Evolutionary conservation across 176 grass and related monocot genomes (phyloP).

Genomic region (Lolium multiflorum): DNA sequence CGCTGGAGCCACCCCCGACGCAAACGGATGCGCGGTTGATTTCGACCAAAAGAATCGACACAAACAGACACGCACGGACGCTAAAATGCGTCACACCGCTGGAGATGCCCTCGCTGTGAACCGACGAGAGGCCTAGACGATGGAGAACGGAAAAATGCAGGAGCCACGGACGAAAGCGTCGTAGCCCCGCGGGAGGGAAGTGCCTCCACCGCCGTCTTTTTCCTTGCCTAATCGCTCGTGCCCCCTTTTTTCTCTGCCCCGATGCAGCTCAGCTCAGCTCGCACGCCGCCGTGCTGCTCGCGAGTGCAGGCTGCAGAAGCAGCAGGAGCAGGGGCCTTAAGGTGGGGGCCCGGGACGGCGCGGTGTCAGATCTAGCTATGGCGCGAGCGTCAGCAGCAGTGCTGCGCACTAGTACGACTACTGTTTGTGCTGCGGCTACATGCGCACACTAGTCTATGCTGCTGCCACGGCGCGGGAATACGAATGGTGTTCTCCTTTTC

Average conservation of each 20-base stretch:
- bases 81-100: no score
- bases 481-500: background rate
- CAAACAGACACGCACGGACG: no score
- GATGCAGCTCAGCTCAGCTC: background rate
- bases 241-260: conserved; percentile 19
- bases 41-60: no score
- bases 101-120: no score
- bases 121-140: no score
- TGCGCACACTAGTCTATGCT: background rate
- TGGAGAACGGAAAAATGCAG: no score
- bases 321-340: background rate
- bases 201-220: no score
- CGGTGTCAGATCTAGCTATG: conserved; percentile 30
- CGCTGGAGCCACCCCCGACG: no score
- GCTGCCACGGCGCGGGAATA: background rate
- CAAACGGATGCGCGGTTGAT: no score
- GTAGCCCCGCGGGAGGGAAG: no score
- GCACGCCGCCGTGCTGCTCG: background rate
- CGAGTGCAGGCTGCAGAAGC: background rate
- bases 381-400: conserved; percentile 1
- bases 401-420: background rate
- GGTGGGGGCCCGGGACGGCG: background rate
- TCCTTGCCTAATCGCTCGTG: background rate
- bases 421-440: background rate
- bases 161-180: no score